Percentiles rank a stretch among this genome's conserved stretches.
phyloP scores from a whole-genome alignment of 495 filamentous ascomycete genomes.

The Penicillium cosmopolitanum region DNA sequence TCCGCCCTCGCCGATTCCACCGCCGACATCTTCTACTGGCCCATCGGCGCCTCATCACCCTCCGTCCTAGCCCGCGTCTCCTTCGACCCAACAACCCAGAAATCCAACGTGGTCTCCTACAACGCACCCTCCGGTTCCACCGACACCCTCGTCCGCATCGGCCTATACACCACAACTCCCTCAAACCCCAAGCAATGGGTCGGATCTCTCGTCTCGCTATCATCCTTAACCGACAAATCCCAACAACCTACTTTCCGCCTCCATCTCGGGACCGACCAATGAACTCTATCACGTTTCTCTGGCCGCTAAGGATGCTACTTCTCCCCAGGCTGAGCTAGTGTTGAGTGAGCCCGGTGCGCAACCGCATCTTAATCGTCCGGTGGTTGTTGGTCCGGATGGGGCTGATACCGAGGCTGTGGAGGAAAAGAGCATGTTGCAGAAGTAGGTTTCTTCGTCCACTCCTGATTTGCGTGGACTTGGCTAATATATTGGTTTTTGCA shows the following conservation, averaged over 20 bases:
- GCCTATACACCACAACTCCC: slow-evolving; percentile 35
- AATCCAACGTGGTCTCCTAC: slow-evolving; percentile 40
- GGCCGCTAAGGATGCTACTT: slow-evolving; percentile 5
- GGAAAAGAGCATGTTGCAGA: slow-evolving; percentile 53
- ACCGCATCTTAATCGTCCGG: slow-evolving; percentile 47
- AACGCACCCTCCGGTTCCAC: slow-evolving; percentile 29
- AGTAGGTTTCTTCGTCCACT: slow-evolving; percentile 34
- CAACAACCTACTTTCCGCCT: slow-evolving; percentile 36
- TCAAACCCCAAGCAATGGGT: slow-evolving; percentile 44
- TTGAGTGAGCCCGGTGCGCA: slow-evolving; percentile 32
- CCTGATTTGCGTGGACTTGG: background rate
- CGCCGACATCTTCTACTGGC: slow-evolving; percentile 48
- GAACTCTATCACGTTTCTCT: slow-evolving; percentile 45
- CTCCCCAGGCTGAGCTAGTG: slow-evolving; percentile 32
- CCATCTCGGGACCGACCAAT: slow-evolving; percentile 37
- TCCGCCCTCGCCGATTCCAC: slow-evolving; percentile 20
- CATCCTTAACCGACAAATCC: slow-evolving; percentile 23
- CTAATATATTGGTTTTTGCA: slow-evolving; percentile 13
- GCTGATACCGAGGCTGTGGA: slow-evolving; percentile 35
- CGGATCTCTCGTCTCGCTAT: slow-evolving; percentile 40
- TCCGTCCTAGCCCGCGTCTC: slow-evolving; percentile 46
- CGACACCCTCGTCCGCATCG: slow-evolving; percentile 40
- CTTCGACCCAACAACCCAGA: slow-evolving; percentile 39
- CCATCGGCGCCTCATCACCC: slow-evolving; percentile 36
- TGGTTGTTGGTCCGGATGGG: slow-evolving; percentile 46